Evolutionary conservation across 2,329 filamentous ascomycete species (phyloP).

Genomic region (Didymellaceae sp.): DNA sequence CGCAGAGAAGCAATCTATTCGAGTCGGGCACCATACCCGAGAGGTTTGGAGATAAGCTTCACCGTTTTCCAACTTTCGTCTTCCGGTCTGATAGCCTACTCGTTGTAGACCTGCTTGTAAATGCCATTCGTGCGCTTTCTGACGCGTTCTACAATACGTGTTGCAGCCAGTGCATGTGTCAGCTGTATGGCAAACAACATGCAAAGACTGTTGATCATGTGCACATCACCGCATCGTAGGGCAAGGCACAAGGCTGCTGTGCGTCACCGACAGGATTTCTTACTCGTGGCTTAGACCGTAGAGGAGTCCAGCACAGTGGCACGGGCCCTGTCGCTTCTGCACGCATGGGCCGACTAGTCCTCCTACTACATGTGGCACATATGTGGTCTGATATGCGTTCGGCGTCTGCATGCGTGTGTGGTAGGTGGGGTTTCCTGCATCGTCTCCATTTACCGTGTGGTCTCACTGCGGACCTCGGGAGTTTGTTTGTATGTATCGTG

Average conservation of each 20-base stretch:
- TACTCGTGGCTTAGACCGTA: conserved; percentile 2
- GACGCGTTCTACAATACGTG: background rate
- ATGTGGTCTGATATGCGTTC: conserved; percentile 1
- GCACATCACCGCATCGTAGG: background rate
- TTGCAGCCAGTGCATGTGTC: background rate
- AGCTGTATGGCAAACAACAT: background rate
- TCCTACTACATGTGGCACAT: conserved; percentile 15
- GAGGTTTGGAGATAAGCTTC: no score
- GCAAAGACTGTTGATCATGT: background rate
- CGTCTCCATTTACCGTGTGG: background rate
- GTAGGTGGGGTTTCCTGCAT: conserved; percentile 9
- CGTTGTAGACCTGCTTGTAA: background rate
- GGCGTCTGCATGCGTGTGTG: conserved; percentile 5
- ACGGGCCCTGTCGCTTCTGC: conserved; percentile 21
- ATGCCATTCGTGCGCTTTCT: background rate
- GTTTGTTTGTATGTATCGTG: background rate
- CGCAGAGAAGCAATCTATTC: no score
- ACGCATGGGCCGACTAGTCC: conserved; percentile 20
- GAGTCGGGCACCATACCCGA: no score
- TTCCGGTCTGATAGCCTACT: background rate
- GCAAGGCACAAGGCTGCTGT: conserved; percentile 1
- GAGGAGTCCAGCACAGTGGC: background rate
- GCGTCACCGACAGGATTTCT: background rate
- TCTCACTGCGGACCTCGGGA: background rate
- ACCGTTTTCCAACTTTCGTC: background rate